These are phyloP conservation scores for Bipolaris sorokiniana DNA, from an alignment of 2,329 filamentous ascomycete genomes.

Conservation along the genomic window DNA sequence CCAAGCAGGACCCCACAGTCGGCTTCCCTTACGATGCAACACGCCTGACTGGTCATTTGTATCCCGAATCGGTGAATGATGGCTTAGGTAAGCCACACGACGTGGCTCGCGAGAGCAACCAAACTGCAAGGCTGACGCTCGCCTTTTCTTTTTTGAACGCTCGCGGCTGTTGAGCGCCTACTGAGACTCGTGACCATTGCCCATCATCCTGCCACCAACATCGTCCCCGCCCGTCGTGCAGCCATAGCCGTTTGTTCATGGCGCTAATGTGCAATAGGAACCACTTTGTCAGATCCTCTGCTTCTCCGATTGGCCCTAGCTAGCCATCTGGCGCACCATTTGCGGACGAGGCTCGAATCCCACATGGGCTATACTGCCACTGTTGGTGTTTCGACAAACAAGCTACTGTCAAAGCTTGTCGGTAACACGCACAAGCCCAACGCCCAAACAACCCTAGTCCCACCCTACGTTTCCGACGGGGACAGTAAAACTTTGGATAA, in stretches of 20 bases:
- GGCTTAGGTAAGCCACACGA: conserved; percentile 28
- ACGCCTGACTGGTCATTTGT: conserved; percentile 68
- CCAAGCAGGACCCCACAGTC: conserved; percentile 72
- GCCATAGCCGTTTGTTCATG: background rate
- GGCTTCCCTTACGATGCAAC: conserved; percentile 83
- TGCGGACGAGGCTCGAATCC: conserved; percentile 74
- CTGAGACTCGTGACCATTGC: conserved; percentile 1
- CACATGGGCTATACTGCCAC: conserved; percentile 85
- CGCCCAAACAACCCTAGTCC: conserved; percentile 82
- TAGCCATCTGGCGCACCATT: conserved; percentile 78
- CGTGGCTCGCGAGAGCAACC: background rate
- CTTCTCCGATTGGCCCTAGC: conserved; percentile 71
- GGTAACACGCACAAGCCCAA: conserved; percentile 86
- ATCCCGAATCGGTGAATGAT: conserved; percentile 47
- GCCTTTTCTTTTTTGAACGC: conserved; percentile 5
- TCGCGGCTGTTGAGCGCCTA: conserved; percentile 5
- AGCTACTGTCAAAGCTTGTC: conserved; percentile 82
- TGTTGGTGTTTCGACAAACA: conserved; percentile 86
- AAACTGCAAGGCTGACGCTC: conserved; percentile 9
- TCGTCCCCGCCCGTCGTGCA: background rate
- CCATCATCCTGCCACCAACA: conserved; percentile 5
- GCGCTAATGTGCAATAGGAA: conserved; percentile 28
- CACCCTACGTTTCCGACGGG: conserved; percentile 58
- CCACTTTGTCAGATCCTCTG: conserved; percentile 48
- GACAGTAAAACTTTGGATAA: conserved; percentile 49